Conservation (phyloP, 1,284 basidiomycete species). For the Cutaneotrichosporon cyanovorans region DNA sequence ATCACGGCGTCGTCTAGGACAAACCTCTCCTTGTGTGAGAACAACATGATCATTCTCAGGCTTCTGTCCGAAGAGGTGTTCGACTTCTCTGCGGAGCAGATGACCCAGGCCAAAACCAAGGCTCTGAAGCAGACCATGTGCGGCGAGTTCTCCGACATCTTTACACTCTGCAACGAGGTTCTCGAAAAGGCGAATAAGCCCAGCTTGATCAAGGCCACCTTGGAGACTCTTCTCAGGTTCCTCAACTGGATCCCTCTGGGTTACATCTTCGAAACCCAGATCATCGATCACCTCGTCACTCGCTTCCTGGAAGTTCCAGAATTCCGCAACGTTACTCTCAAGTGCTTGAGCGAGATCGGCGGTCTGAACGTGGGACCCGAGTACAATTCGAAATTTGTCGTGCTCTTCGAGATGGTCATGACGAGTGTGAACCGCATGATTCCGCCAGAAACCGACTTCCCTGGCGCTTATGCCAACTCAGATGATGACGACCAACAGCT, state of each 20-base stretch:
- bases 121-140: constrained; percentile 97
- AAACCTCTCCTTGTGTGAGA: constrained; percentile 94
- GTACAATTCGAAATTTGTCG: constrained; percentile 97
- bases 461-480: constrained; percentile 82
- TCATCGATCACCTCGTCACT: constrained; percentile 88
- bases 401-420: constrained; percentile 97
- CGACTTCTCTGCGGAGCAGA: constrained; percentile 96
- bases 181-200: constrained; percentile 97
- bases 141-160: constrained; percentile 92
- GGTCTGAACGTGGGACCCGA: constrained; percentile 91
- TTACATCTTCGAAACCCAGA: constrained; percentile 97
- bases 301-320: constrained; percentile 96
- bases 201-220: constrained; percentile 86
- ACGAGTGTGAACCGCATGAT: constrained; percentile 94
- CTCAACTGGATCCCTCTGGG: constrained; percentile 99
- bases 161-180: constrained; percentile 91
- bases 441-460: constrained; percentile 74
- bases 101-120: constrained; percentile 98
- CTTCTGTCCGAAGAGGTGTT: constrained; percentile 99
- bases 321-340: constrained; percentile 95
- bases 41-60: constrained; percentile 99
- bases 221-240: constrained; percentile 93
- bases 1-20: constrained; percentile 96
- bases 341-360: constrained; percentile 96
- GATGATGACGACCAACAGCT: constrained; percentile 94